These are phyloP conservation scores for Microbotryum scabiosae DNA, from an alignment of 1,284 basidiomycete species.

Conservation along the genomic window DNA sequence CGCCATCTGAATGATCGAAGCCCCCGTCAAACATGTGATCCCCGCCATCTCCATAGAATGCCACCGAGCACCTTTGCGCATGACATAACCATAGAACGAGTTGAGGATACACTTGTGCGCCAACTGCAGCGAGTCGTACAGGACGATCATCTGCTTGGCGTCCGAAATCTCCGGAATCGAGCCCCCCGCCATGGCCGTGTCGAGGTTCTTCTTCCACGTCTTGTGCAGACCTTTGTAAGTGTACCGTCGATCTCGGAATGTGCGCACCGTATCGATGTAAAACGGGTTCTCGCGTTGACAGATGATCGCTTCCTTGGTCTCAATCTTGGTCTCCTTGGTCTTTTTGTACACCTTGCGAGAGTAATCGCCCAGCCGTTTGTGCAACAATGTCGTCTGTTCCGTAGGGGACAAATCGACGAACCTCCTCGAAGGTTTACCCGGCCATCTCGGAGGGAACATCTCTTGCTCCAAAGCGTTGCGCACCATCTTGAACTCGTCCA, in stretches of 20 bases:
- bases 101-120: constrained; percentile 99
- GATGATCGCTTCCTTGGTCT: constrained; percentile 88
- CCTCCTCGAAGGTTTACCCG: constrained; percentile 63
- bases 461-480: constrained; percentile 93
- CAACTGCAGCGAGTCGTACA: constrained; percentile 98
- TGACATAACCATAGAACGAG: constrained; percentile 99
- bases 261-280: constrained; percentile 96
- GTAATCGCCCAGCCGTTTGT: constrained; percentile 97
- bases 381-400: constrained; percentile 84
- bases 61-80: constrained; percentile 99
- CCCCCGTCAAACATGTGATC: constrained; percentile 97
- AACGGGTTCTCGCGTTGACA: constrained; percentile 99
- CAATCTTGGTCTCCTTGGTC: constrained; percentile 96
- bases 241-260: constrained; percentile 95
- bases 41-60: constrained; percentile 99
- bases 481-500: constrained; percentile 99
- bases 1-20: constrained; percentile 99
- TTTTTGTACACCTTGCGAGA: constrained; percentile 98
- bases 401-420: constrained; percentile 77
- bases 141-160: constrained; percentile 98
- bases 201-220: constrained; percentile 98
- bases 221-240: constrained; percentile 99
- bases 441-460: constrained; percentile 71
- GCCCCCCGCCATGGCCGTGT: constrained; percentile 60
- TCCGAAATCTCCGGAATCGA: constrained; percentile 83